A percentile compares a stretch with the other conserved stretches of the same genome.
These are phyloP conservation scores for Teratosphaeria destructans DNA, from an alignment of 2,329 filamentous ascomycete species.

Conservation along the genomic window DNA sequence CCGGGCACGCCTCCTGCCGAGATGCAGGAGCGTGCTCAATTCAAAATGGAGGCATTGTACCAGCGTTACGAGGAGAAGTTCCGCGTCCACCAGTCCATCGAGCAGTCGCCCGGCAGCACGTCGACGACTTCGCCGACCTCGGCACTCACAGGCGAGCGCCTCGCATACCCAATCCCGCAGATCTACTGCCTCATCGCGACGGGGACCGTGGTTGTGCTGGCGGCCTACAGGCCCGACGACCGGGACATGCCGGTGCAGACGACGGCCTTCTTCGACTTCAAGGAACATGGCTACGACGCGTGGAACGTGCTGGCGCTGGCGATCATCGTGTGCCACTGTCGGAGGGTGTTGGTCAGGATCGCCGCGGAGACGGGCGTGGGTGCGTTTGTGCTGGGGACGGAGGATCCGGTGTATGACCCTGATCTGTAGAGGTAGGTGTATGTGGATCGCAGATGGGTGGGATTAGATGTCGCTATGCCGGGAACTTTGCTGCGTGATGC, in stretches of 20 bases:
- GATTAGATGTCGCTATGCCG: not conserved
- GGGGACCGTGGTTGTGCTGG: slow-evolving; percentile 42
- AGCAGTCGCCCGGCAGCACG: slow-evolving; percentile 11
- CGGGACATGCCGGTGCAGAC: slow-evolving; percentile 13
- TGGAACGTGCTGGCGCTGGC: slow-evolving; percentile 51
- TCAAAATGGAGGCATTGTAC: slow-evolving; percentile 35
- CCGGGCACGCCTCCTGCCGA: slow-evolving; percentile 29
- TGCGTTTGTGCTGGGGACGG: slow-evolving; percentile 1
- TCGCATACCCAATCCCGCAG: slow-evolving; percentile 33
- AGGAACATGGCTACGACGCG: slow-evolving; percentile 44
- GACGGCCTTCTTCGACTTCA: slow-evolving; percentile 45
- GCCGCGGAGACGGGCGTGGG: slow-evolving; percentile 26
- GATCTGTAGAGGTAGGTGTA: slow-evolving; percentile 1
- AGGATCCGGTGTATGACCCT: slow-evolving; percentile 1
- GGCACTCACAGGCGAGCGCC: not conserved
- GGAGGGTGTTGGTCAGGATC: slow-evolving; percentile 40
- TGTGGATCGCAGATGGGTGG: not conserved
- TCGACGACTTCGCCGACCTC: slow-evolving; percentile 8
- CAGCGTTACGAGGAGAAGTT: slow-evolving; percentile 32
- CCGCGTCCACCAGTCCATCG: slow-evolving; percentile 17
- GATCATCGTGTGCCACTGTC: slow-evolving; percentile 44
- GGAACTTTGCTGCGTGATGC: too few relatives aligned
- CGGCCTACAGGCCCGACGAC: slow-evolving; percentile 39
- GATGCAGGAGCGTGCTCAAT: slow-evolving; percentile 34
- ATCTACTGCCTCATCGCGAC: slow-evolving; percentile 46